Percentiles rank a stretch among this genome's conserved stretches.
Evolutionary conservation across 371 early-diverging fungal genomes (phyloP).

Genomic region (Rhizopus delemar): DNA sequence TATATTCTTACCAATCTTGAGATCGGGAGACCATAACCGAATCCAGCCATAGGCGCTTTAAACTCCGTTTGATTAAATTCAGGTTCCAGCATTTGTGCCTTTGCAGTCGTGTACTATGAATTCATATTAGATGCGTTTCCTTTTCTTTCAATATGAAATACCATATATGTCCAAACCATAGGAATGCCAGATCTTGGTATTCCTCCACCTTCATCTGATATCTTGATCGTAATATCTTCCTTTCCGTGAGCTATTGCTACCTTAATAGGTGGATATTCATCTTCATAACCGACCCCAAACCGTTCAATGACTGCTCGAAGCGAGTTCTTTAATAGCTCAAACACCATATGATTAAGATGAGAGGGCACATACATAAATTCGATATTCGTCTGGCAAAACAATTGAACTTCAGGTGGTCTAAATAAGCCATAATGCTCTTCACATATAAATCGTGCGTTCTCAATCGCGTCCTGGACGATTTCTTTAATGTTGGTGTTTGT

Average conservation of each 20-base stretch:
- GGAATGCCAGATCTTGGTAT: conserved; percentile 90
- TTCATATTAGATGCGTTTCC: background rate
- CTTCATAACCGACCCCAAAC: conserved; percentile 82
- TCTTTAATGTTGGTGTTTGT: conserved; percentile 83
- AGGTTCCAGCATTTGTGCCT: conserved; percentile 83
- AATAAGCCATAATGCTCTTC: conserved; percentile 92
- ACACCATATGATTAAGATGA: conserved; percentile 97
- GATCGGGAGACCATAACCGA: conserved; percentile 95
- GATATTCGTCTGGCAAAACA: conserved; percentile 80
- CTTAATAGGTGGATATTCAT: conserved; percentile 89
- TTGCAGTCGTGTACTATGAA: conserved; percentile 87
- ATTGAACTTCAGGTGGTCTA: conserved; percentile 81
- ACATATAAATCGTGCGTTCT: conserved; percentile 92
- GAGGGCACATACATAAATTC: conserved; percentile 97
- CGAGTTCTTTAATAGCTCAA: conserved; percentile 96
- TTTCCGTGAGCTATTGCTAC: conserved; percentile 93
- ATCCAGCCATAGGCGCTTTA: conserved; percentile 96
- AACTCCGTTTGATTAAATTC: conserved; percentile 85
- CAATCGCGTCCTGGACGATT: conserved; percentile 87
- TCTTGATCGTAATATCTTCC: conserved; percentile 97
- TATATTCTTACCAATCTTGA: conserved; percentile 19
- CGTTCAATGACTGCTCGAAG: conserved; percentile 94
- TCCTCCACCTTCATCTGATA: conserved; percentile 97
- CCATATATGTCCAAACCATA: conserved; percentile 96
- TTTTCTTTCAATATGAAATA: conserved; percentile 10